These are phyloP conservation scores for Volutella citrinella DNA, from an alignment of 2,329 filamentous ascomycete species.

Conservation along the genomic window DNA sequence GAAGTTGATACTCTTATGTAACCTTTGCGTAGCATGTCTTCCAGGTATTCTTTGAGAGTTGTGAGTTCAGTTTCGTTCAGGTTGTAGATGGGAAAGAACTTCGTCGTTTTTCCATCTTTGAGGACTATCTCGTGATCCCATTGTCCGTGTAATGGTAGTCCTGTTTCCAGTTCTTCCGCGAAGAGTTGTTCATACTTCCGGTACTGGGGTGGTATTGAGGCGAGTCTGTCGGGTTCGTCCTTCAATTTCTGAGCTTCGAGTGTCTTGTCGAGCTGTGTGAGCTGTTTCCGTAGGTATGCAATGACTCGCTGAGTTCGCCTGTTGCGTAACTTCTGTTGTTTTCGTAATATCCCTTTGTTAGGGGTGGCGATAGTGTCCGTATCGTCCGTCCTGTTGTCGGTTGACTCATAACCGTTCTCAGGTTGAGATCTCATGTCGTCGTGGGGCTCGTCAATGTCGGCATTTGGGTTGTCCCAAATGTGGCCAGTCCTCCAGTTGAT, in stretches of 20 bases:
- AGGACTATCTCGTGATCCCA: neutral
- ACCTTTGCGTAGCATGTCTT: conserved; percentile 11
- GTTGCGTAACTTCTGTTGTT: neutral
- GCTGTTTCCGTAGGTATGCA: too few species aligned
- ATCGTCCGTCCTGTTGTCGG: neutral
- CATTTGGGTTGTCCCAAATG: too few species aligned
- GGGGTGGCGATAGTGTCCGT: too few species aligned
- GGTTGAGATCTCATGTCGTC: neutral
- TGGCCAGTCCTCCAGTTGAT: neutral
- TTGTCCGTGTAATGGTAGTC: neutral
- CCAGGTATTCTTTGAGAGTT: conserved; percentile 4
- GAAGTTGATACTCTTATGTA: conserved; percentile 13
- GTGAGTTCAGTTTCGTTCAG: conserved; percentile 9
- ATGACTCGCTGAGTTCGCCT: too few species aligned
- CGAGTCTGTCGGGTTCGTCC: too few species aligned
- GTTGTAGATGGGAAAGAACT: too few species aligned
- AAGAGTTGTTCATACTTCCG: too few species aligned
- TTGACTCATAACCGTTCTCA: neutral
- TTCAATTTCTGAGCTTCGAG: too few species aligned
- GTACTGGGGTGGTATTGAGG: too few species aligned
- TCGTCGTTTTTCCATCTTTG: neutral
- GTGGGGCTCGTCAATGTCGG: neutral
- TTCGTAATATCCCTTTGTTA: neutral
- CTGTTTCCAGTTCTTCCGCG: too few species aligned
- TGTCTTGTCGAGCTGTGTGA: too few species aligned